Base-by-base conservation (phyloP, 495 filamentous ascomycete species). In the Aspergillus haitiensis region DNA sequence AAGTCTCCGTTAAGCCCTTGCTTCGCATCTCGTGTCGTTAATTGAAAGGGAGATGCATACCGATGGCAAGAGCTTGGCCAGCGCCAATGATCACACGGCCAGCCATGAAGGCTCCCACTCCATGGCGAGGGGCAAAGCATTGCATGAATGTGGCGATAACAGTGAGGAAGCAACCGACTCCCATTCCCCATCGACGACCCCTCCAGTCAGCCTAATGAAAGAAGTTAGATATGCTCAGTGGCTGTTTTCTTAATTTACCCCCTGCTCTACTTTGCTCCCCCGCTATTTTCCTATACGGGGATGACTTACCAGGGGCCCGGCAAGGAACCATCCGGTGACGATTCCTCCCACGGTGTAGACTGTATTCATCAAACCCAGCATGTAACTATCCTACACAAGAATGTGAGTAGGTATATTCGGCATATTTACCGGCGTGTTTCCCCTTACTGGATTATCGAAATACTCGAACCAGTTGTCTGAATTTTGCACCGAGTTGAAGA, bases 301-400 rank as follows among this genome's bases (percentile, higher is more conserved):
- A 7, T 18, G 11, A 3, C 15, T 46, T 16, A 46, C 82, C 31
- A 74, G 64, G 1, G 82, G 82, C 0, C 81, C 82, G 44, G 79
- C 83, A 5, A 84, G 58, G 73, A 85, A 86, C 65, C 80, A 85
- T 31, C 84, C 84, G 32, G 82, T 78, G 34, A 85, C 75, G 33
- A 87, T 83, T 42, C 83, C 84, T 44, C 84, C 84, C 27, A 86
- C 82, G 4, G 81, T 83, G 63, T 87, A 87, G 0, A 82, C 76
- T 7, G 83, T 87, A 55, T 85, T 87, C 58, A 86, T 71, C 12
- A 77, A 69, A 6, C 83, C 84, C 53, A 85, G 80, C 34, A 76
- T 68, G 34, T 80, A 72, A 3, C 73, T 55, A 53, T 77, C 78
- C 6, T 40, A 4, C 5, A 13, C 37, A 13, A 4, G 37, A 1